Base-by-base conservation (phyloP, 2,329 filamentous ascomycete genomes). In the Hirsutella thompsonii region DNA sequence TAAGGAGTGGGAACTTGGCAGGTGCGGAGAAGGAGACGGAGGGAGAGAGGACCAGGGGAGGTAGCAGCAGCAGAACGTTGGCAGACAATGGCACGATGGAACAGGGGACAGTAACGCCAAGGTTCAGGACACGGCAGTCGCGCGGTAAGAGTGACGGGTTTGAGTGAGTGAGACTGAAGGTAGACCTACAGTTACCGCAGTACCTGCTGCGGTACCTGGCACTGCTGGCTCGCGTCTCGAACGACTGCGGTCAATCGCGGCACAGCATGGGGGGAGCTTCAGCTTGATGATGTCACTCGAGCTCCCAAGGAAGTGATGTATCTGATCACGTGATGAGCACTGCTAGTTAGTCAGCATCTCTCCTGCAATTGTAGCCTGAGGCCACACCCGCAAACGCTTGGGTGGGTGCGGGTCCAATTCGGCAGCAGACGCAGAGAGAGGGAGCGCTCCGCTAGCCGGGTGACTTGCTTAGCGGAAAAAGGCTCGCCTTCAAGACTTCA, bases 391-490 rank as follows among this genome's bases (percentile, higher is more conserved):
- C 23, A 11, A 11, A 6, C 6, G n/a, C 9, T 6, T 34, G 13
- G 5, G 14, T 14, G 32, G 14, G 14, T 8, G 32, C 32, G 16
- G 55, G 57, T 50, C 57, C 52, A 56, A 59, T 50, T 52, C 55
- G 53, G 50, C 58, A 55, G 53, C 44, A 45, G 41, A n/a, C n/a
- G n/a, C 46, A 38, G 51, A 56, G 53, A 26, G 23, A n/a, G n/a
- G n/a, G 23, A 26, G 23, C 23, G 23, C 23, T 26, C 23, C 23
- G 23, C 23, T 26, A 26, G 51, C 48, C 54, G 52, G 50, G 36
- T 46, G 41, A 41, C 45, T 45, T 44, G 48, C 47, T 8, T 44
- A 39, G 46, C 52, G 52, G 57, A 62, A 62, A 64, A 64, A 62
- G 56, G 57, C 60, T 26, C 23, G 23, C 23, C 23, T 26, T 11